A percentile compares a stretch with the other conserved stretches of the same genome.
Conservation (phyloP, 164 flowering plant genomes). For the Hamamelis virginiana region DNA sequence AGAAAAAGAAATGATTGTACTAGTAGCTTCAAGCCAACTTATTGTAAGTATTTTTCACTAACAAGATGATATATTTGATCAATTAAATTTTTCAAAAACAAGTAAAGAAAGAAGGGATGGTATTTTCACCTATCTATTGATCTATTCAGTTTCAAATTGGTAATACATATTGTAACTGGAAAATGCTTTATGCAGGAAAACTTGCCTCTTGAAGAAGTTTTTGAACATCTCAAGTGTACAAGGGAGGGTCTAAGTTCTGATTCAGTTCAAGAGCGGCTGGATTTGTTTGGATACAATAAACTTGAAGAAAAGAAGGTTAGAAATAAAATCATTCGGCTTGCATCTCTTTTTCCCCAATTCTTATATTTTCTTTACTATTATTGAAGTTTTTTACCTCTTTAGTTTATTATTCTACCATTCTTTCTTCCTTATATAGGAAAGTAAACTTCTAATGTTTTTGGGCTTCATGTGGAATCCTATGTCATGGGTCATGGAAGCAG, state of each 20-base stretch:
- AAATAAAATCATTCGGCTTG: neutral
- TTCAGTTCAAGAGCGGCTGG: slow-evolving; percentile 46
- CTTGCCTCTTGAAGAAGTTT: slow-evolving; percentile 64
- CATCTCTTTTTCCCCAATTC: neutral
- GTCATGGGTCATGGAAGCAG: slow-evolving; percentile 87
- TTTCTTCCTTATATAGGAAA: slow-evolving; percentile 46
- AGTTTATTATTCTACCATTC: neutral
- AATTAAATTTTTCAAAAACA: no score
- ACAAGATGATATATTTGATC: neutral
- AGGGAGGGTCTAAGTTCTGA: slow-evolving; percentile 49
- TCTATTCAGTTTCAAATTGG: no score
- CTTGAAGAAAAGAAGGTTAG: slow-evolving; percentile 75
- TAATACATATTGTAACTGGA: neutral
- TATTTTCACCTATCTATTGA: no score
- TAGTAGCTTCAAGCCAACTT: neutral
- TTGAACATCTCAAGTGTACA: slow-evolving; percentile 53
- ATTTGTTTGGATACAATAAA: slow-evolving; percentile 68
- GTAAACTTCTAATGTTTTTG: slow-evolving; percentile 64
- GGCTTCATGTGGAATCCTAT: slow-evolving; percentile 88
- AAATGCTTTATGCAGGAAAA: slow-evolving; percentile 46
- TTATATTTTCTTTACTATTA: neutral
- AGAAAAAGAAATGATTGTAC: no score
- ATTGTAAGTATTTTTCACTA: neutral
- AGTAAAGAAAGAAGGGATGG: no score
- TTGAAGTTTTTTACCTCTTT: neutral